Evolutionary conservation across 2,329 filamentous ascomycete genomes (phyloP), one percentile per base, ranked within the genome.

Genomic region (Cladosporium sp.): DNA sequence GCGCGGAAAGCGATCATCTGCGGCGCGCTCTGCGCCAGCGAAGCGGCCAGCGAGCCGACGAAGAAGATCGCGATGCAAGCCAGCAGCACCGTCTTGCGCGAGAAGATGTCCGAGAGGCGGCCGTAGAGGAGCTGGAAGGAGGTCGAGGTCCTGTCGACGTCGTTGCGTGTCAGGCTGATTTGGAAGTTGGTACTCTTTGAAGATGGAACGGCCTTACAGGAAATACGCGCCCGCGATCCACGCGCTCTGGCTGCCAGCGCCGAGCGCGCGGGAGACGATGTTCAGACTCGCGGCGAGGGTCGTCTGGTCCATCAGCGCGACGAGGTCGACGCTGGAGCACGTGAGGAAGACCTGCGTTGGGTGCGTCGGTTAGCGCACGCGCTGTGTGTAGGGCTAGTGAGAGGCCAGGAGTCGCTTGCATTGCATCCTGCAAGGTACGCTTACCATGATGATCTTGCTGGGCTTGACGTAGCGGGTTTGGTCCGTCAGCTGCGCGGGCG

Each of bases 191-290:
- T 18, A 18, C 16, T 18, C 16, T 18, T 18, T 3, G 16, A 18
- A 18, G 16, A 18, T 18, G 16, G 16, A 18, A 18, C 3, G 16
- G 22, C 44, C 54, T 46, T 34, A 59, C 58, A 81, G 76, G 61
- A 81, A 81, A 48, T 80, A 82, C 11, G 74, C 77, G 8, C 72
- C 74, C 1, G 78, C 76, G 42, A 81, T 77, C 79, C 79, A 82
- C 0, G 77, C 75, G 0, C 74, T 71, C 54, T 80, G 72, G 31
- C 73, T 67, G 44, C 72, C 75, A 11, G 78, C 76, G 3, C 74
- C 66, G 4, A 82, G 64, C 0, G 75, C 70, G 54, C 73, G 73
- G n/a, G 75, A 75, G 19, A 82, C 74, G 46, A 80, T 79, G 43
- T 76, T 76, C 56, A 81, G 66, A 67, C 77, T 79, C 11, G 76